Base-by-base conservation (phyloP, 2,329 filamentous ascomycete species). In the Ophiostoma angusticollis region DNA sequence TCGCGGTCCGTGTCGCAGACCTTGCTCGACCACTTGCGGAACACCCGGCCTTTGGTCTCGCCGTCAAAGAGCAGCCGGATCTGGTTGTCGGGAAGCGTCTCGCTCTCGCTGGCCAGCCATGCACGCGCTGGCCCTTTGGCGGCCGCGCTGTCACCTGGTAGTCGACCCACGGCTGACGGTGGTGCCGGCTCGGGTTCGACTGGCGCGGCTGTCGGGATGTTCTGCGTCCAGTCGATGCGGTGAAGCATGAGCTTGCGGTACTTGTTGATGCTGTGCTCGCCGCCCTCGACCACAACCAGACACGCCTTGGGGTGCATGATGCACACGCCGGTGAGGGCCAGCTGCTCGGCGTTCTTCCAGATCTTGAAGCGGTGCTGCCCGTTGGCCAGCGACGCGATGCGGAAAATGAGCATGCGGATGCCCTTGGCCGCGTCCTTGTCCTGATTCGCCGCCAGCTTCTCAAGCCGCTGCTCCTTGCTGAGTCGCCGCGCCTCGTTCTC, bases 301-400 rank as follows among this genome's bases (percentile, higher is more conserved):
- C 82, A 93, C 59, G 94, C 80, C 47, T 79, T 81, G 1, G 91
- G 91, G 53, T 95, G 78, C 68, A 95, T 78, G 47, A 98, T 74
- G 51, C 85, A 93, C n/a, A 89, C 76, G 11, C 91, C 91, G 0
- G 85, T 93, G 18, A 96, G 72, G 5, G 74, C 77, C 47, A 85
- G 68, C 55, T 98, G 84, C 52, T 96, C 87, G 1, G 89, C 89
- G 52, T 96, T 96, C 55, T 84, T 80, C 54, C 78, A 78, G 51
- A 98, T 80, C 60, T 94, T 93, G 65, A 87, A 98, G 9, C 91
- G 78, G 58, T 96, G 87, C 51, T 91, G 81, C 16, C 86, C 87
- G 54, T 93, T 95, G 35, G 83, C 80, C n/a, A 98, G 71, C 50
- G 75, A 91, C 51, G 80, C 74, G 45, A 98, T 81, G 57, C 82